Conservation (phyloP, 345 rosid genomes). For the Euphorbia tirucalli region DNA sequence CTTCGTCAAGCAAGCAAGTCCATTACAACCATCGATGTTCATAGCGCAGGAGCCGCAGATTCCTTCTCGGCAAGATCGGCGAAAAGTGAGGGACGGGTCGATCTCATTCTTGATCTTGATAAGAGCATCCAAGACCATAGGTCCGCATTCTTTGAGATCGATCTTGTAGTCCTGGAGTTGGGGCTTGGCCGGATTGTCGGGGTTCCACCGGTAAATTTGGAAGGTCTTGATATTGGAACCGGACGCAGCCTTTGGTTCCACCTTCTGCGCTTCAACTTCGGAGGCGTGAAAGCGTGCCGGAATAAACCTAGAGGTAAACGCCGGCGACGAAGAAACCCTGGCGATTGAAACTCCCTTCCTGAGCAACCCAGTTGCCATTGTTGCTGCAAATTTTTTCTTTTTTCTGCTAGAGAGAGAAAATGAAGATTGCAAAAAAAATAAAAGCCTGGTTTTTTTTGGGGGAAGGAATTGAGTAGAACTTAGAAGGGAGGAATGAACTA, state of each 20-base stretch:
- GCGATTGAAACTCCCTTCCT: constrained; percentile 15
- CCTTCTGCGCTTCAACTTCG: constrained; percentile 49
- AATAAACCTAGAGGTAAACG: constrained; percentile 30
- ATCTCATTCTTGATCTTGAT: constrained; percentile 97
- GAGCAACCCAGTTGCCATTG: constrained; percentile 23
- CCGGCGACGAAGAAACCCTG: constrained; percentile 15
- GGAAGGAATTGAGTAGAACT: not conserved
- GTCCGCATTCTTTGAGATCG: constrained; percentile 87
- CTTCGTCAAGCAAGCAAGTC: constrained; percentile 89
- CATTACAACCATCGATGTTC: constrained; percentile 95
- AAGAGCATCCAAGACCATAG: constrained; percentile 92
- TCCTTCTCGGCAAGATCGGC: constrained; percentile 96
- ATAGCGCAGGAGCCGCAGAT: constrained; percentile 96
- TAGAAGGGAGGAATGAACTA: not conserved
- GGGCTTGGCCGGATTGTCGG: constrained; percentile 74
- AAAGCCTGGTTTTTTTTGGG: not conserved
- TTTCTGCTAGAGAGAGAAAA: not conserved
- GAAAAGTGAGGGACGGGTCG: constrained; percentile 87
- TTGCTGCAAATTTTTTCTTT: not conserved
- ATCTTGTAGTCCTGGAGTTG: constrained; percentile 62
- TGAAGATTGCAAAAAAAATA: too few relatives aligned
- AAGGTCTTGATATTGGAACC: constrained; percentile 52
- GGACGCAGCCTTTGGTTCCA: constrained; percentile 33
- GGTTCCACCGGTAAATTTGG: constrained; percentile 94
- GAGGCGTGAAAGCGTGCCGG: constrained; percentile 44